A percentile compares a stretch with the other conserved stretches of the same genome.
Evolutionary conservation across 1,284 basidiomycete species (phyloP).

Genomic region (Cryptococcus wingfieldii): DNA sequence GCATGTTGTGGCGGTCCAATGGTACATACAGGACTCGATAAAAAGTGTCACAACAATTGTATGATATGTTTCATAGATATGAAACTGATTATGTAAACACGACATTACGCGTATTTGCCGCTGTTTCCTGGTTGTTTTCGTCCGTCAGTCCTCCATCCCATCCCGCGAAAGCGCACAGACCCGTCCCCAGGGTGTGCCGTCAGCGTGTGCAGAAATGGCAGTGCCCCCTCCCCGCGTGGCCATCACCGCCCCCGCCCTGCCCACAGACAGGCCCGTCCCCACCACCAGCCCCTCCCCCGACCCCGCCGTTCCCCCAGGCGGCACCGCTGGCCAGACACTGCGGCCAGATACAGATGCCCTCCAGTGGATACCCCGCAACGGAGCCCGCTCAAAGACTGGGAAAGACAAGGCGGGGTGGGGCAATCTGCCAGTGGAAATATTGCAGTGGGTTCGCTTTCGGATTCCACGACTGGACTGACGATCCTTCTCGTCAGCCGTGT

Average conservation of each 20-base stretch:
- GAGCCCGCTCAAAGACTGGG: constrained; percentile 2
- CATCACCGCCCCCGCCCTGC: neutral
- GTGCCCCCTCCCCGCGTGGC: neutral
- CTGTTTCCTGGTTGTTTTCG: neutral
- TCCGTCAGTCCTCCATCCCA: too few relatives aligned
- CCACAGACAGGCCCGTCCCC: neutral
- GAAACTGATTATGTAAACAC: too few relatives aligned
- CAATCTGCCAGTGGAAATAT: constrained; percentile 10
- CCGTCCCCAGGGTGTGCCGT: too few relatives aligned
- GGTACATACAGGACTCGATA: neutral
- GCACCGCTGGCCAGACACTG: neutral
- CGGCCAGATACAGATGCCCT: neutral
- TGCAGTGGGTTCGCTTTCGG: constrained; percentile 14
- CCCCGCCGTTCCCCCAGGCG: neutral
- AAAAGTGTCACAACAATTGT: too few relatives aligned
- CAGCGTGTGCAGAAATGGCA: neutral
- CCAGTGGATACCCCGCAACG: neutral
- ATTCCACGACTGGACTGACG: neutral
- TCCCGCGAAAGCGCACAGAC: too few relatives aligned
- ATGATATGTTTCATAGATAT: too few relatives aligned
- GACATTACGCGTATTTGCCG: neutral
- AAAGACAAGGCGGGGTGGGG: constrained; percentile 19
- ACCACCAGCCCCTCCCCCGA: neutral
- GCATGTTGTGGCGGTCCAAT: constrained; percentile 9
- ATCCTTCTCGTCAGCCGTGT: constrained; percentile 1